phyloP scores from a whole-genome alignment of 352 stramenopile genomes.

The Phytophthora pluvialis region DNA sequence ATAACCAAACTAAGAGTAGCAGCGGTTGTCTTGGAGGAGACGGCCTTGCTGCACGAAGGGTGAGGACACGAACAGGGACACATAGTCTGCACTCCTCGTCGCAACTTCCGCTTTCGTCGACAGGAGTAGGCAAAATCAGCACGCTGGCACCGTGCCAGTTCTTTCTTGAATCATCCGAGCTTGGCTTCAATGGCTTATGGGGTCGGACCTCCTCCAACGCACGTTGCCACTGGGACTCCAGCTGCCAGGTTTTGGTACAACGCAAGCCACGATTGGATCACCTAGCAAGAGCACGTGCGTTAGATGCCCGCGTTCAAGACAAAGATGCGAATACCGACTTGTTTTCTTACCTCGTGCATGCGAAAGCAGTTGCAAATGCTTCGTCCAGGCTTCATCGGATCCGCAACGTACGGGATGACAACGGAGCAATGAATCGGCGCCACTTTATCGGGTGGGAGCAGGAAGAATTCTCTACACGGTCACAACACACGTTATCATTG shows the following conservation, averaged over 20 bases:
- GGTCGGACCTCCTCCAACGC: slow-evolving; percentile 21
- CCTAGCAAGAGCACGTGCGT: slow-evolving; percentile 25
- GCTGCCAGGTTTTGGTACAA: slow-evolving; percentile 49
- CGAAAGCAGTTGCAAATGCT: slow-evolving; percentile 86
- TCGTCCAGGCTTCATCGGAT: slow-evolving; percentile 71
- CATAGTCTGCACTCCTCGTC: slow-evolving; percentile 6
- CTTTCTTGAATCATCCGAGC: slow-evolving; percentile 1
- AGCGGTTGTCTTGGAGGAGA: slow-evolving; percentile 28
- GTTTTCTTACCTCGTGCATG: slow-evolving; percentile 67
- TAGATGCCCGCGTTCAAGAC: not conserved
- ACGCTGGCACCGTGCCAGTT: slow-evolving; percentile 1
- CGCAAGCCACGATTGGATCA: slow-evolving; percentile 52
- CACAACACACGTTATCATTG: slow-evolving; percentile 7
- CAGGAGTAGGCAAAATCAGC: slow-evolving; percentile 9
- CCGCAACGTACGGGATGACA: slow-evolving; percentile 70
- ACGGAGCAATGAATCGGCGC: slow-evolving; percentile 39
- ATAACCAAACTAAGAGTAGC: slow-evolving; percentile 14
- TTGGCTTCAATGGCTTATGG: slow-evolving; percentile 16
- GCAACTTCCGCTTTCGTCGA: slow-evolving; percentile 6
- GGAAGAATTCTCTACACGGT: slow-evolving; percentile 68
- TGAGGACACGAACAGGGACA: not conserved
- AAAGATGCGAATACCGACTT: not conserved
- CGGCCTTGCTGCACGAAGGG: slow-evolving; percentile 29
- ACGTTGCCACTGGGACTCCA: slow-evolving; percentile 35
- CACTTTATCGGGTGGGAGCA: slow-evolving; percentile 58